Percentiles rank a stretch among this genome's conserved stretches.
Conservation (phyloP, 768 basidiomycete genomes). For the Lepiota brunneoincarnata region DNA sequence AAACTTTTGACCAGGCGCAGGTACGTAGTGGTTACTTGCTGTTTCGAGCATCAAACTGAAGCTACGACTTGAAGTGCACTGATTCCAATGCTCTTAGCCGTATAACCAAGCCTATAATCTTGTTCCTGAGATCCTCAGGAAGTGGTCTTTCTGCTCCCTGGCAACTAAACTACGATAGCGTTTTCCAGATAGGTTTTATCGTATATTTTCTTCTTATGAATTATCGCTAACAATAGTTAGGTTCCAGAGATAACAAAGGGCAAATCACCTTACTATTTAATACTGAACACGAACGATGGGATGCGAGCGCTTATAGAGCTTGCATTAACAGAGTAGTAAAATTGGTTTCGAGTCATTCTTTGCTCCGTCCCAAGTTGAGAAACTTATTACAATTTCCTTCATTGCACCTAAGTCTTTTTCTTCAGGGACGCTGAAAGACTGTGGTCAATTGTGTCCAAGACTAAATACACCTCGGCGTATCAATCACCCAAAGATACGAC, state of each 20-base stretch:
- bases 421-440: too few species aligned
- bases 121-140: background rate
- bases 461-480: too few species aligned
- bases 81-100: background rate
- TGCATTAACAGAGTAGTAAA: background rate
- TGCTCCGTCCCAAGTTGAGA: background rate
- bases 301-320: background rate
- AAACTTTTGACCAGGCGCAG: background rate
- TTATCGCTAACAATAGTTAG: background rate
- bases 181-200: conserved; percentile 2
- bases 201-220: background rate
- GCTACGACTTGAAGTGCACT: background rate
- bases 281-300: background rate
- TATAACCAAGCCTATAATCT: background rate
- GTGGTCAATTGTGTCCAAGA: too few species aligned
- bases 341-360: background rate
- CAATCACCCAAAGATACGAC: background rate
- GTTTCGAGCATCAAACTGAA: background rate
- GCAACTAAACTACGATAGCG: background rate
- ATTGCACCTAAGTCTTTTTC: too few species aligned
- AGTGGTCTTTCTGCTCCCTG: background rate
- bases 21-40: background rate
- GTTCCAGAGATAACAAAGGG: background rate
- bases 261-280: conserved; percentile 2
- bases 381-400: background rate